phyloP scores from a whole-genome alignment of 306 rosid species.

The apple (Malus domestica) region ASM211411v1 NC_041790.1:4874001-4874500 shows the following conservation, averaged over 20 bases:
- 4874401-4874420: slow-evolving; percentile 78
- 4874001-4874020: too few relatives aligned
- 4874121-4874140: too few relatives aligned
- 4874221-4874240: not conserved
- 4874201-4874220: not conserved
- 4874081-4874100: too few relatives aligned
- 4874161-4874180: too few relatives aligned
- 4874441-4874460: slow-evolving; percentile 82
- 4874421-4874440: slow-evolving; percentile 88
- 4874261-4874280: slow-evolving; percentile 21
- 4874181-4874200: too few relatives aligned
- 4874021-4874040: too few relatives aligned
- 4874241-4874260: not conserved
- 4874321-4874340: slow-evolving; percentile 35
- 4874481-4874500: slow-evolving; percentile 45
- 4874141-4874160: too few relatives aligned
- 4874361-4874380: slow-evolving; percentile 60
- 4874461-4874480: slow-evolving; percentile 90
- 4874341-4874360: slow-evolving; percentile 28
- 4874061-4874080: too few relatives aligned
- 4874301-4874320: slow-evolving; percentile 50
- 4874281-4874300: slow-evolving; percentile 83
- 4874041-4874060: too few relatives aligned
- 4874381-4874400: slow-evolving; percentile 65
- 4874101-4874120: too few relatives aligned